Conservation (phyloP, 2,329 filamentous ascomycete genomes). For the Pseudogymnoascus sp. region DNA sequence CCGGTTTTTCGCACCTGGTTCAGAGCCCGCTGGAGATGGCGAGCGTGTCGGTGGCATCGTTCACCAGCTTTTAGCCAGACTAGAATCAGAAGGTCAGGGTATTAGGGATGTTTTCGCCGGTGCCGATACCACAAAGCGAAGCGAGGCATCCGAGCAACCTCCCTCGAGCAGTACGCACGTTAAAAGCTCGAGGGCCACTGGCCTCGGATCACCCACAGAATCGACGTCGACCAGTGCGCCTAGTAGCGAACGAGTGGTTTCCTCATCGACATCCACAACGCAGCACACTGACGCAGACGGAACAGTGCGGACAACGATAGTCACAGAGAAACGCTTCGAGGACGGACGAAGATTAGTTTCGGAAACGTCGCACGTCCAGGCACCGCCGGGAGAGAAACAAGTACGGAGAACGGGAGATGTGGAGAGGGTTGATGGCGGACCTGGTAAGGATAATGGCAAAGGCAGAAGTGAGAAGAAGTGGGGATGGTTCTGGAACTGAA, state of each 20-base stretch:
- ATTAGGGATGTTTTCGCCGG: not conserved
- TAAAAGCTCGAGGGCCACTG: not conserved
- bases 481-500: slow-evolving; percentile 25
- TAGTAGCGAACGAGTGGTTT: slow-evolving; percentile 17
- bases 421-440: not conserved
- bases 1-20: slow-evolving; percentile 12
- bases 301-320: slow-evolving; percentile 20
- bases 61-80: not conserved
- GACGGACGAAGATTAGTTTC: slow-evolving; percentile 22
- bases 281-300: slow-evolving; percentile 21
- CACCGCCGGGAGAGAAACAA: slow-evolving; percentile 6
- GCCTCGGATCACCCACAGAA: not conserved
- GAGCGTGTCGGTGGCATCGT: not conserved
- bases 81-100: not conserved
- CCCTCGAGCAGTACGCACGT: not conserved
- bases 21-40: not conserved
- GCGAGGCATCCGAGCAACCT: not conserved
- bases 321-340: slow-evolving; percentile 21
- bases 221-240: not conserved
- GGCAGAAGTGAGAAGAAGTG: slow-evolving; percentile 13
- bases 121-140: not conserved
- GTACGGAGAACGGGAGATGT: not conserved
- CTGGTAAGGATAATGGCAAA: not conserved
- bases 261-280: slow-evolving; percentile 20
- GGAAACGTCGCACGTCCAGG: slow-evolving; percentile 17